These are phyloP conservation scores for Rosa rugosa DNA, from an alignment of 306 rosid genomes.

Conservation along the genomic window DNA sequence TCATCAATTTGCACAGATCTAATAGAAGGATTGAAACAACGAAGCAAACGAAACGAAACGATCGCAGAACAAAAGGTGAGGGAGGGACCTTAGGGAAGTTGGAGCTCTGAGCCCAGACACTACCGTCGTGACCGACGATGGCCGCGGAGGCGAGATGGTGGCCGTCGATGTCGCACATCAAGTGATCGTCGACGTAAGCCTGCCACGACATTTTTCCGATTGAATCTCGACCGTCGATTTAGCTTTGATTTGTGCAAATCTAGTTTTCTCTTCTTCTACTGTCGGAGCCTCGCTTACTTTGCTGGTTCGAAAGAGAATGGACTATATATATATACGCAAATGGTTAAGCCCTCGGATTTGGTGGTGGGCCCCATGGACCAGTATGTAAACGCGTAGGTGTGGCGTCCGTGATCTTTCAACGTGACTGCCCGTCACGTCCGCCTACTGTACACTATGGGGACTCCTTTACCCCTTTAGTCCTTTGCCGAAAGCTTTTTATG, in stretches of 20 bases:
- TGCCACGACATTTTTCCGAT: constrained; percentile 59
- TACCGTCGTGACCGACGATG: constrained; percentile 72
- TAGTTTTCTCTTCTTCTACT: not conserved
- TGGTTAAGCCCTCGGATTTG: not conserved
- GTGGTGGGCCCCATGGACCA: not conserved
- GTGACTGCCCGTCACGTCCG: not conserved
- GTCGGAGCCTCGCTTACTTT: not conserved
- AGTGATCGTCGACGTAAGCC: constrained; percentile 58
- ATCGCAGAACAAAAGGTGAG: too few relatives aligned
- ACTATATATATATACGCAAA: not conserved
- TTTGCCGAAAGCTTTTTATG: too few relatives aligned
- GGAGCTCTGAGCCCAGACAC: constrained; percentile 80
- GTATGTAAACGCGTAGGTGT: not conserved
- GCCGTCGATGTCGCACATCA: constrained; percentile 77
- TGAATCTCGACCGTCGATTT: constrained; percentile 11
- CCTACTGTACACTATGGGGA: not conserved
- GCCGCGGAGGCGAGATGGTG: constrained; percentile 58
- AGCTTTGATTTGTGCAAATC: too few relatives aligned
- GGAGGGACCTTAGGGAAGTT: constrained; percentile 67
- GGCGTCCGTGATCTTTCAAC: not conserved
- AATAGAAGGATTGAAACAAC: not conserved
- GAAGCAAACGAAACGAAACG: not conserved
- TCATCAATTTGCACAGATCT: not conserved
- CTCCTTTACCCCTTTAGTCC: too few relatives aligned
- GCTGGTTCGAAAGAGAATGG: not conserved